A percentile compares a stretch with the other conserved stretches of the same genome.
These are phyloP conservation scores for Solanum aculeatissimum DNA, from an alignment of 305 asterid genomes.

Conservation along the genomic window DNA sequence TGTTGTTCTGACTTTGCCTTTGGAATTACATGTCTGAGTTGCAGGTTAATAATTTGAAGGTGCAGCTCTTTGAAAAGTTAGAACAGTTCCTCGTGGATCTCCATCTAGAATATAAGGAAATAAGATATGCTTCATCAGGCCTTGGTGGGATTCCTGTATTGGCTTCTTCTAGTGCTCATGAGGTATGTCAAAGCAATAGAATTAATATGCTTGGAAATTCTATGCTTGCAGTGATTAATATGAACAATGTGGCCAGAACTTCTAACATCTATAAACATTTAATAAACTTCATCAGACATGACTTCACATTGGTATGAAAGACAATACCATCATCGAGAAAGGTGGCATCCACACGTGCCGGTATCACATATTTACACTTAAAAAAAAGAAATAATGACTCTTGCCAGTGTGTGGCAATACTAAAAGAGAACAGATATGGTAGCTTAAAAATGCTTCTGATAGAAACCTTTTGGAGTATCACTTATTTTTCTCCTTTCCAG, in stretches of 20 bases:
- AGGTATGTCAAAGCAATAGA: conserved; percentile 36
- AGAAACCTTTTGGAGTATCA: neutral
- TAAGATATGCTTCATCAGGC: conserved; percentile 25
- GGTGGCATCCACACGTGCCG: neutral
- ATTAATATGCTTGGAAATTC: neutral
- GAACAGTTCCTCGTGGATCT: conserved; percentile 84
- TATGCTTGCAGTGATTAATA: neutral
- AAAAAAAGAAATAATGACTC: neutral
- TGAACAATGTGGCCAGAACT: neutral
- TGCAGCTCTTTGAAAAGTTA: conserved; percentile 80
- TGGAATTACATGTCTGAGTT: neutral
- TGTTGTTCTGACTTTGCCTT: neutral
- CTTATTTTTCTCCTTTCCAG: neutral
- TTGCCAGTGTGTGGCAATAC: neutral
- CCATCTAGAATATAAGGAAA: conserved; percentile 54
- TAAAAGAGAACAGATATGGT: neutral
- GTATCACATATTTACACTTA: neutral
- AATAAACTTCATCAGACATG: neutral
- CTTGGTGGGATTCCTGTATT: conserved; percentile 23
- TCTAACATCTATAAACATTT: neutral
- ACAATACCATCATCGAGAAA: neutral
- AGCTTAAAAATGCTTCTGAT: neutral
- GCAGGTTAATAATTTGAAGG: conserved; percentile 85
- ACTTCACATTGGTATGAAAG: neutral
- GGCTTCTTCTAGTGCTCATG: conserved; percentile 38